These are phyloP conservation scores for Emergomyces africanus DNA, from an alignment of 2,329 filamentous ascomycete species.

Conservation along the genomic window DNA sequence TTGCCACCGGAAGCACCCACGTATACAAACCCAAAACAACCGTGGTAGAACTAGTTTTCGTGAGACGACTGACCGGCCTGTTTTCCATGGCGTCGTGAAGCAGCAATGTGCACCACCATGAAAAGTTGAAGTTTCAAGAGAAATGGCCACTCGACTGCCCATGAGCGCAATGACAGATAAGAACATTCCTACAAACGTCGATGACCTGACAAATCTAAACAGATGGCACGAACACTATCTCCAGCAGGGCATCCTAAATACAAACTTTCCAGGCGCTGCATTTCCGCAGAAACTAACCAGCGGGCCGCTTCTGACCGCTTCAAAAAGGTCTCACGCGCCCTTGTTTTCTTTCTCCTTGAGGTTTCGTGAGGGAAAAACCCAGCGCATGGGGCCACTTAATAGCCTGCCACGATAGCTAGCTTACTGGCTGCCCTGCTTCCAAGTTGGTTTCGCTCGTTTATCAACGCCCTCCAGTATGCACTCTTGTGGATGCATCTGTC, in stretches of 20 bases:
- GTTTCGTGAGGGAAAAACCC: background rate
- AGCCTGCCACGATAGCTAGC: conserved; percentile 8
- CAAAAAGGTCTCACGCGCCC: background rate
- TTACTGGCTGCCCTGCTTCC: conserved; percentile 10
- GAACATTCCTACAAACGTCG: background rate
- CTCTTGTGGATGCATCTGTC: conserved; percentile 6
- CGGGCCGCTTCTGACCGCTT: background rate
- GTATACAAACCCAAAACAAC: background rate
- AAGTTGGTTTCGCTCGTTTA: background rate
- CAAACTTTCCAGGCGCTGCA: background rate
- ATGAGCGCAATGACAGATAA: background rate
- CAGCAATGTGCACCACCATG: background rate
- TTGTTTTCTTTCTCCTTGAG: too few species aligned
- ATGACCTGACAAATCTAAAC: background rate
- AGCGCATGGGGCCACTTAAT: conserved; percentile 3
- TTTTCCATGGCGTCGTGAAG: background rate
- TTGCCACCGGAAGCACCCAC: background rate
- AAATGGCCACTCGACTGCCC: background rate
- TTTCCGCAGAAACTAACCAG: background rate
- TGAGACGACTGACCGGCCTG: background rate
- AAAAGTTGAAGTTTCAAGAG: background rate
- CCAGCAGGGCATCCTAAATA: background rate
- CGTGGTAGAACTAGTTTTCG: background rate
- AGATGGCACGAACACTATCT: background rate
- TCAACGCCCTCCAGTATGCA: conserved; percentile 2